phyloP scores from a whole-genome alignment of 345 rosid species.

The Gossypium turneri region DNA sequence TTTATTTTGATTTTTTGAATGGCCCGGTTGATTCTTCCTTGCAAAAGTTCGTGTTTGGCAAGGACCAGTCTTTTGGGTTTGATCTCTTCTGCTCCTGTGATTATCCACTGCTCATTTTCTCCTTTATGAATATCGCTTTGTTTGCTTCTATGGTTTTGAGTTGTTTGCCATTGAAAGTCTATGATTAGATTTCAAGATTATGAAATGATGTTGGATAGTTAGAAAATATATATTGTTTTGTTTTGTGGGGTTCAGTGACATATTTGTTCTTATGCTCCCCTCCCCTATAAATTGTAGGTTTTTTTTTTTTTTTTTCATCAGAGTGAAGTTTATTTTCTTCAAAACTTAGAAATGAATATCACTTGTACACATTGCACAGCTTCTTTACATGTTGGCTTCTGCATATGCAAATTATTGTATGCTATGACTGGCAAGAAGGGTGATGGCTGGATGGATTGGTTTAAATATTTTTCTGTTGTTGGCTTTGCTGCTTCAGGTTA shows the following conservation, averaged over 20 bases:
- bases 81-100: constrained; percentile 80
- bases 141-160: neutral
- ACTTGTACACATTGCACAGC: neutral
- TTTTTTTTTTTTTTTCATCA: neutral
- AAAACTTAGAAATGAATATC: neutral
- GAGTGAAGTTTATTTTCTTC: neutral
- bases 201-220: neutral
- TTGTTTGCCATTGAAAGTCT: neutral
- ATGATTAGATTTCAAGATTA: neutral
- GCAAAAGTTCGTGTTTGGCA: constrained; percentile 70
- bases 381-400: neutral
- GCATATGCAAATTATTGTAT: neutral
- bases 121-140: neutral
- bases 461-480: neutral
- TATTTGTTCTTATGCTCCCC: neutral
- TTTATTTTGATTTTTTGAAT: constrained; percentile 31
- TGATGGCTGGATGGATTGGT: neutral
- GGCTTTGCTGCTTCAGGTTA: constrained; percentile 37
- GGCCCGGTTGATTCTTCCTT: constrained; percentile 83
- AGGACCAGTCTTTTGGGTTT: constrained; percentile 65
- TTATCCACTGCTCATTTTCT: constrained; percentile 30
- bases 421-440: neutral
- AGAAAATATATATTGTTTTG: neutral
- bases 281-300: neutral
- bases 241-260: neutral